Evolutionary conservation across 257 asterid genomes (phyloP), one percentile per base, ranked within the genome.

Genomic region (Lantana camara): DNA sequence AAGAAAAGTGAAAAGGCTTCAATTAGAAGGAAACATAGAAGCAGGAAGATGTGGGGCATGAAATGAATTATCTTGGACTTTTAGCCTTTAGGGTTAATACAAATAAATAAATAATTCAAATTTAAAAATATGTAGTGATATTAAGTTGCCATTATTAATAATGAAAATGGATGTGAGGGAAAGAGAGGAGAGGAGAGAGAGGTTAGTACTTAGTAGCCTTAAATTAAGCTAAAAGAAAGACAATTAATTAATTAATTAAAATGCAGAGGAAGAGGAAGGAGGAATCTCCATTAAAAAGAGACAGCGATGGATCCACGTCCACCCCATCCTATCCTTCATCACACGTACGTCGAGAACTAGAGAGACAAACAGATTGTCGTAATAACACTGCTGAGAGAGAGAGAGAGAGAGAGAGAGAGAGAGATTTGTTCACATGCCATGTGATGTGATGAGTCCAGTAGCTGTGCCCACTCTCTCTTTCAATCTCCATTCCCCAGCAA

Each of bases 371-470:
- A 49, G 65, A 52, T 51, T 52, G 75, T 68, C 61, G 64, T 38
- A 67, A 56, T 42, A 40, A 53, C 57, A 63, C 51, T 63, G 41
- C 4, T 4, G 9, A 7, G 9, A 35, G 9, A 2, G 4, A 35
- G 40, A 9, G 40, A 9, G 40, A 35, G 40, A 35, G 9, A 35
- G 35, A 30, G 35, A 30, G 35, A 58, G 57, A 29, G 44, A 56
- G 45, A 63, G 47, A 59, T 57, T 51, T 57, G 82, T 81, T 79
- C 86, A 83, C 85, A 79, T 76, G 89, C 82, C 89, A 83, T 86
- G 89, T 83, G 86, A 83, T 86, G 89, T 83, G 86, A 80, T 5
- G 4, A 27, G 32, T 2, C 32, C 40, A 35, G 40, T 10, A 35
- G 40, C 40, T 35, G 40, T 35, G 40, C 11, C 40, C 40, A 35